Percentiles rank a stretch among this genome's conserved stretches.
Evolutionary conservation across 768 basidiomycete genomes (phyloP).

Genomic region (Tylopilus felleus): DNA sequence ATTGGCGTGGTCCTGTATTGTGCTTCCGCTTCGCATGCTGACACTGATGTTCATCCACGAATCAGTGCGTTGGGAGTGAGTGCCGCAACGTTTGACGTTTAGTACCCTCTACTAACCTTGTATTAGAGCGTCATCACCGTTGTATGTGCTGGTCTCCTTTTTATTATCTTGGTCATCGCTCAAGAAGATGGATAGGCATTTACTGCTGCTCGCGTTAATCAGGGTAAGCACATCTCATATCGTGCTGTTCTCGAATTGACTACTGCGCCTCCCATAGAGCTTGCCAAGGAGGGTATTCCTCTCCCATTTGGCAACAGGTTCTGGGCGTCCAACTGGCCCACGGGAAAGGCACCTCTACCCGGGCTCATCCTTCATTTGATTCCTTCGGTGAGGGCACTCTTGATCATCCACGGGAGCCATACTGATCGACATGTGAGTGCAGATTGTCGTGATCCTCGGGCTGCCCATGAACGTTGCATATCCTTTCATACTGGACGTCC

Average conservation of each 20-base stretch:
- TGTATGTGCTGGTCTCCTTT: slow-evolving; percentile 13
- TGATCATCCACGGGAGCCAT: neutral
- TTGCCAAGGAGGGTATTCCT: slow-evolving; percentile 61
- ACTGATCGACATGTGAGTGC: slow-evolving; percentile 11
- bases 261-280: slow-evolving; percentile 31
- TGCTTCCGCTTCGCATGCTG: neutral
- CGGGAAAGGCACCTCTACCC: slow-evolving; percentile 50
- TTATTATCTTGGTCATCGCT: neutral
- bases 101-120: neutral
- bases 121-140: slow-evolving; percentile 29
- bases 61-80: slow-evolving; percentile 35
- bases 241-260: neutral
- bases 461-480: slow-evolving; percentile 52
- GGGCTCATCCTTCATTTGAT: slow-evolving; percentile 54
- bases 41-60: neutral
- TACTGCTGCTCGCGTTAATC: slow-evolving; percentile 48
- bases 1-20: neutral
- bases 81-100: neutral
- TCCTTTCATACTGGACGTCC: slow-evolving; percentile 57
- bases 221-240: slow-evolving; percentile 30
- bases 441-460: slow-evolving; percentile 51
- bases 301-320: slow-evolving; percentile 56
- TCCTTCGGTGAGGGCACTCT: slow-evolving; percentile 37
- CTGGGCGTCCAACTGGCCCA: slow-evolving; percentile 62
- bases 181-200: slow-evolving; percentile 39